Base-by-base conservation (phyloP, 768 basidiomycete genomes). In the Rhodosporidiobolus odoratus region DNA sequence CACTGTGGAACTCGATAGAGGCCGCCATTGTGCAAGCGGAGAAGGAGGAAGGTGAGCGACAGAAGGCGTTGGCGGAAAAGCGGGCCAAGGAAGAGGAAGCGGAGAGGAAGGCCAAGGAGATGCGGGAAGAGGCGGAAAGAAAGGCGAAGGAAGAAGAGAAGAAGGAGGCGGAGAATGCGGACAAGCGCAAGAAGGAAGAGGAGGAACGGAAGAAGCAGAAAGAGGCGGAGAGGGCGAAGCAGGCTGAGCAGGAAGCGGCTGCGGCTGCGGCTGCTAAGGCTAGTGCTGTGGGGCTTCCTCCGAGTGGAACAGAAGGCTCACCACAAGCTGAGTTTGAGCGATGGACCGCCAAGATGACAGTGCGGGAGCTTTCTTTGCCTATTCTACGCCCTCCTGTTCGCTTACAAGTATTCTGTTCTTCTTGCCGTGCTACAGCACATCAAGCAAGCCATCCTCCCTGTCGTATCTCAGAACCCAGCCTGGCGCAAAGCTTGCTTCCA, bases 401-500 rank as follows among this genome's bases (percentile, higher is more conserved):
- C 25, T 15, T 34, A 10, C 12, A 8, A 5, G 50, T 27, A 23
- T 27, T 62, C 19, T 53, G 35, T 7, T n/a, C 15, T 13, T 9
- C 25, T 40, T 4, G 23, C 16, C 41, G 19, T 19, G 23, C 4
- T 17, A 48, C 68, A 75, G 75, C 58, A 72, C 57, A 69, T 71
- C 71, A 76, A 74, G 47, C 47, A 60, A 15, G 7, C 56, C 41
- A 53, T 66, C 34, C 85, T 91, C 82, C 84, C 82, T 58, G 76
- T 79, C 45, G 86, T 92, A 69, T 92, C 92, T 78, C 78, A 77
- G 5, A 79, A 87, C 75, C 82, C 83, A 57, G 78, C 79, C 9
- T 76, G 83, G 66, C 89, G 86, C 78, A 80, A 86, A 17, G 80
- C 83, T 35, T 91, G 89, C 86, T 86, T 83, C 61, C 84, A 83